These are phyloP conservation scores for Trametes polyzona DNA, from an alignment of 1,284 basidiomycete genomes.

Conservation along the genomic window DNA sequence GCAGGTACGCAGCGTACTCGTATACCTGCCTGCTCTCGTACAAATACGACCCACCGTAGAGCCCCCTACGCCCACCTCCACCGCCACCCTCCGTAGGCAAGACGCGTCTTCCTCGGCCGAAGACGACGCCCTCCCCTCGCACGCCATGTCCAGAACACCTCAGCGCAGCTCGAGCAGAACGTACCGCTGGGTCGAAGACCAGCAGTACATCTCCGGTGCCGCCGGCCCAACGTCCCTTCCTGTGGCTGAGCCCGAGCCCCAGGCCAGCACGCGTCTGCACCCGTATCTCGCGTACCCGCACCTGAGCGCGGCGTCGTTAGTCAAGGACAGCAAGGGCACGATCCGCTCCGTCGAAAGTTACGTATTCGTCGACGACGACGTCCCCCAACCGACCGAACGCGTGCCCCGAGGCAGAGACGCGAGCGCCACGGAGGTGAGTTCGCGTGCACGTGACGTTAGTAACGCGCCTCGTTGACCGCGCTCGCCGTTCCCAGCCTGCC, in stretches of 20 bases:
- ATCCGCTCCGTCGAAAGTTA: constrained; percentile 53
- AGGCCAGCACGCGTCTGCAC: constrained; percentile 29
- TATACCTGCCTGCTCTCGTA: constrained; percentile 3
- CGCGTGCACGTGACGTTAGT: constrained; percentile 33
- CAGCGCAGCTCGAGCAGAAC: constrained; percentile 60
- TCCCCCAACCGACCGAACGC: constrained; percentile 36
- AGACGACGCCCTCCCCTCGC: constrained; percentile 27
- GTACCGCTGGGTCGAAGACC: constrained; percentile 70
- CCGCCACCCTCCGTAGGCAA: constrained; percentile 19
- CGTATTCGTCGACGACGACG: constrained; percentile 51
- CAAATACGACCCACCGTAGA: constrained; percentile 15
- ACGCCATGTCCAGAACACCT: constrained; percentile 23
- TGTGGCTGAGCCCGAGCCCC: constrained; percentile 19
- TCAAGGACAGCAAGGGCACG: constrained; percentile 38
- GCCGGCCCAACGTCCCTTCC: constrained; percentile 14
- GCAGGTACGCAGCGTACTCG: constrained; percentile 16
- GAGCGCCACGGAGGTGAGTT: constrained; percentile 34
- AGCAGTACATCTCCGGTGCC: constrained; percentile 42
- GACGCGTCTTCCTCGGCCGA: constrained; percentile 24
- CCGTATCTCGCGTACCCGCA: constrained; percentile 62
- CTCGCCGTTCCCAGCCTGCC: constrained; percentile 19
- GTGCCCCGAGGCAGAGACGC: constrained; percentile 39
- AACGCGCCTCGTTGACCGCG: constrained; percentile 23
- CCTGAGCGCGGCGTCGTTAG: constrained; percentile 37
- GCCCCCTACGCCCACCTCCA: constrained; percentile 25